phyloP scores from a whole-genome alignment of 805 yeast genomes.

The Teunomyces tritomae region DNA sequence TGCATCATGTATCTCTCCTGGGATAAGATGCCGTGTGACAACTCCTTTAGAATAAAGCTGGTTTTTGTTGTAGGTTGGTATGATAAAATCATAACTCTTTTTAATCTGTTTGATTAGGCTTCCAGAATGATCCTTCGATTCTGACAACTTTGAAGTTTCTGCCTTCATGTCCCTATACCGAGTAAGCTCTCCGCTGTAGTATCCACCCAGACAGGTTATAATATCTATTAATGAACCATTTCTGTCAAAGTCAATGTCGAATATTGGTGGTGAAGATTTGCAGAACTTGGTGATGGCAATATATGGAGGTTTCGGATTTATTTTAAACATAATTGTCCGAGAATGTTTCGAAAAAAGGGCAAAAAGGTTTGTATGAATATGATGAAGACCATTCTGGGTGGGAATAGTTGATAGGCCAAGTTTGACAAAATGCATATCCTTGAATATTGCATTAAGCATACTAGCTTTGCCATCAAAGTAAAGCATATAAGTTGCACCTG shows the following conservation, averaged over 20 bases:
- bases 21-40: neutral
- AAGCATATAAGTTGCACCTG: slow-evolving; percentile 28
- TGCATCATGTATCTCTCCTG: slow-evolving; percentile 1
- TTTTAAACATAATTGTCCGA: slow-evolving; percentile 28
- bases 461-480: slow-evolving; percentile 12
- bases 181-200: slow-evolving; percentile 30
- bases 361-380: slow-evolving; percentile 24
- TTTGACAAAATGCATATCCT: slow-evolving; percentile 18
- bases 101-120: neutral
- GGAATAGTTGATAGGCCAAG: slow-evolving; percentile 34
- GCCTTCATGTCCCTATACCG: neutral
- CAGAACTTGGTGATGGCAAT: slow-evolving; percentile 19
- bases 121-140: neutral
- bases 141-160: neutral
- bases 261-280: slow-evolving; percentile 31
- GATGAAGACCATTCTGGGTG: slow-evolving; percentile 17
- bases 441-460: neutral
- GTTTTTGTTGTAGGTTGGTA: neutral
- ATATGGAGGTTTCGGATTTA: slow-evolving; percentile 23
- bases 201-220: slow-evolving; percentile 33
- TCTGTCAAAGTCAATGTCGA: slow-evolving; percentile 18
- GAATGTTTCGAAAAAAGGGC: slow-evolving; percentile 30
- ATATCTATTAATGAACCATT: slow-evolving; percentile 9
- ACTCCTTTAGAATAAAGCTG: neutral
- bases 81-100: neutral